Evolutionary conservation across 176 grass and related monocot genomes (phyloP).

Genomic region (Cocos nucifera): DNA sequence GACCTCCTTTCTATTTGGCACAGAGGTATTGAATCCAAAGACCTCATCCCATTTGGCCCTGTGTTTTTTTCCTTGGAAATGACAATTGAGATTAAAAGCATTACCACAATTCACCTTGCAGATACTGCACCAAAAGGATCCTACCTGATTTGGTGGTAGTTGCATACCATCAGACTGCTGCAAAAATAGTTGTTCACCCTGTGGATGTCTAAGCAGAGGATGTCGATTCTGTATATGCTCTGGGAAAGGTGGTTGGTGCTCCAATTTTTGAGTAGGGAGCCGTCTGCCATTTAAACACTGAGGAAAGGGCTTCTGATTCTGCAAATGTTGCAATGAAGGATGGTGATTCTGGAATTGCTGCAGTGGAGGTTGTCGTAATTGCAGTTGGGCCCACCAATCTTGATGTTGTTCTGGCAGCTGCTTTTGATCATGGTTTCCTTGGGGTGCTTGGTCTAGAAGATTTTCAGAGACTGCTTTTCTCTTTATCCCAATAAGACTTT

Average conservation of each 20-base stretch:
- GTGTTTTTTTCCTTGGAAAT: constrained; percentile 57
- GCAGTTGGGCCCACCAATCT: neutral
- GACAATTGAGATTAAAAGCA: neutral
- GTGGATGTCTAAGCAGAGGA: neutral
- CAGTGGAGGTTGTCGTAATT: neutral
- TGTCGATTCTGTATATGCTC: neutral
- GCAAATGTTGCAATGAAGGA: neutral
- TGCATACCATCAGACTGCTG: neutral
- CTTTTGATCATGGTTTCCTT: neutral
- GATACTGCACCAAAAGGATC: neutral
- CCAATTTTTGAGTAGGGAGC: neutral
- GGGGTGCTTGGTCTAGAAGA: neutral
- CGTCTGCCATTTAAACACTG: neutral
- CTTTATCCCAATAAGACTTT: neutral
- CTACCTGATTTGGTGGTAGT: neutral
- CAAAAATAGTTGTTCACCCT: neutral
- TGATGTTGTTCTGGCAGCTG: neutral
- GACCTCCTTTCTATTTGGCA: constrained; percentile 2
- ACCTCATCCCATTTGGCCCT: constrained; percentile 43
- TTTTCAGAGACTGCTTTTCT: neutral
- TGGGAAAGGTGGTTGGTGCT: neutral
- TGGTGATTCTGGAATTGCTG: neutral
- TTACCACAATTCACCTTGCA: constrained; percentile 3
- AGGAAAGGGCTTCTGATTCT: neutral
- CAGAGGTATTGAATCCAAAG: constrained; percentile 34